Percentiles rank a stretch among this genome's conserved stretches.
Conservation (phyloP, 768 basidiomycete species). For the Suillus hirtellus region DNA sequence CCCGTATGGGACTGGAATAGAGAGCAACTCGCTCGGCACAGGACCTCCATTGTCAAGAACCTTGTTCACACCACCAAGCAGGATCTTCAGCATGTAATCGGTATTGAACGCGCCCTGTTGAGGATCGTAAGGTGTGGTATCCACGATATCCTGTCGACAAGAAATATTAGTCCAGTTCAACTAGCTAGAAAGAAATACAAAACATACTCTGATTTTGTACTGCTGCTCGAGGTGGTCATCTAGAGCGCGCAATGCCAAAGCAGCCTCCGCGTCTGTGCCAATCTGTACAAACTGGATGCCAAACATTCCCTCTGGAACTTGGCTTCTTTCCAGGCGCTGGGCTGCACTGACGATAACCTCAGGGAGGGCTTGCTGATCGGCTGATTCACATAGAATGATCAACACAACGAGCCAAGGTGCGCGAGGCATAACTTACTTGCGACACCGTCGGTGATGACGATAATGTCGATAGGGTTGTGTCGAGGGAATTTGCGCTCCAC, state of each 20-base stretch:
- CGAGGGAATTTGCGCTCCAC: constrained; percentile 16
- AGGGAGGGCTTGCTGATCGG: constrained; percentile 15
- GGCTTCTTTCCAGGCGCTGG: constrained; percentile 29
- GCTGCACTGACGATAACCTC: constrained; percentile 29
- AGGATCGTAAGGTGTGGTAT: constrained; percentile 33
- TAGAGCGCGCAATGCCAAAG: constrained; percentile 34
- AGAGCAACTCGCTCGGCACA: constrained; percentile 13
- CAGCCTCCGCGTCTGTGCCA: constrained; percentile 28
- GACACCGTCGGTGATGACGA: constrained; percentile 32
- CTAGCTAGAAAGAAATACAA: background rate
- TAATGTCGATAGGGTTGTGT: constrained; percentile 24
- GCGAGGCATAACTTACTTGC: constrained; percentile 28
- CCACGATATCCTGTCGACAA: constrained; percentile 39
- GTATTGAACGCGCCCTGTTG: constrained; percentile 12
- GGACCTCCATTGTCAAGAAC: constrained; percentile 12
- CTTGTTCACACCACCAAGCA: constrained; percentile 11
- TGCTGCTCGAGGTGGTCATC: constrained; percentile 29
- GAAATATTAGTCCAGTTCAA: background rate
- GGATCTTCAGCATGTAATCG: constrained; percentile 13
- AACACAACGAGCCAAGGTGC: background rate
- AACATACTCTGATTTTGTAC: constrained; percentile 10
- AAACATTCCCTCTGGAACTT: constrained; percentile 32
- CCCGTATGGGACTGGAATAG: constrained; percentile 3
- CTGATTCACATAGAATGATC: constrained; percentile 12
- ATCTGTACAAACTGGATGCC: constrained; percentile 43